Conservation (phyloP, 2,329 filamentous ascomycete species). For the Pseudogymnoascus sp. region DNA sequence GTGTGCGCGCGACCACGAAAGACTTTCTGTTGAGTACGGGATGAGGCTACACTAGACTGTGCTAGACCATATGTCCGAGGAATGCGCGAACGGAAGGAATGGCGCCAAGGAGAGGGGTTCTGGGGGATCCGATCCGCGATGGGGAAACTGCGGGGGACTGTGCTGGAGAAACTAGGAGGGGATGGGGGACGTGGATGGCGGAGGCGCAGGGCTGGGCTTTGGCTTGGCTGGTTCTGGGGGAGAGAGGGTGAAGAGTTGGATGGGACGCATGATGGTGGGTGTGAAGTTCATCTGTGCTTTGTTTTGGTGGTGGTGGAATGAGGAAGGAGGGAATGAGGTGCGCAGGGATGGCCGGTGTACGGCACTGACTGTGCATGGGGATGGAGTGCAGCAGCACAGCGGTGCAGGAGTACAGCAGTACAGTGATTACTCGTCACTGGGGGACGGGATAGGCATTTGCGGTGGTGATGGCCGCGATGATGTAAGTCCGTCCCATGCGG, state of each 20-base stretch:
- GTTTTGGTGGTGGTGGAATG: neutral
- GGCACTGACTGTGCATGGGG: neutral
- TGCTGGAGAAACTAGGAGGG: neutral
- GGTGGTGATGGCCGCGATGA: neutral
- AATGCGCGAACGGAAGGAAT: neutral
- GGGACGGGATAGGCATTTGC: neutral
- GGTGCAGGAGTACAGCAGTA: neutral
- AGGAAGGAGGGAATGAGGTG: conserved; percentile 2
- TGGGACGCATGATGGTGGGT: neutral
- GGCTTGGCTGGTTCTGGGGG: neutral
- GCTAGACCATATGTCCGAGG: neutral
- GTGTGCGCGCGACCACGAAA: neutral
- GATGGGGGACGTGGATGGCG: neutral
- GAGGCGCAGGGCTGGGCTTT: conserved; percentile 5
- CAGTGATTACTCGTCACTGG: neutral
- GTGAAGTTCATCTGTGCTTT: neutral
- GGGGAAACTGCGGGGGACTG: neutral
- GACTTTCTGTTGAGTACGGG: neutral
- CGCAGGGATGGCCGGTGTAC: neutral
- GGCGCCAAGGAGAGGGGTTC: neutral
- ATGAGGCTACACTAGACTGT: neutral
- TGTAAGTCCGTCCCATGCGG: neutral
- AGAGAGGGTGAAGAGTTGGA: neutral
- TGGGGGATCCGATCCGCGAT: neutral
- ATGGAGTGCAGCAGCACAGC: too few species aligned